Conservation (phyloP, 1,284 basidiomycete genomes). For the Grifola frondosa region DNA sequence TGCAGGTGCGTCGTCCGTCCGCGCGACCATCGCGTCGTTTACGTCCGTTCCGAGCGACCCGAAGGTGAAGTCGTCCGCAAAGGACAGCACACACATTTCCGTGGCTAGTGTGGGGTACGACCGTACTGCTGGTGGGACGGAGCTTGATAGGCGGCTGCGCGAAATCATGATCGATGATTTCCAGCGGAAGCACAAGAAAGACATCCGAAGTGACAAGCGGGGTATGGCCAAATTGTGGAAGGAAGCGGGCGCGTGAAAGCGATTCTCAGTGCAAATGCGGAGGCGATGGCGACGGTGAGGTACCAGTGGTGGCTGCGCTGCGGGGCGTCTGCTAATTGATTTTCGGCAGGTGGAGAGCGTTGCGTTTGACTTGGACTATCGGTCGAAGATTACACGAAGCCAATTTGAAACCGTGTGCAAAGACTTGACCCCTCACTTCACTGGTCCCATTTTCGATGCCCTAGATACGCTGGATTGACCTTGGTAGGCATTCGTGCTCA, state of each 20-base stretch:
- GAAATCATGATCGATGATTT: slow-evolving; percentile 83
- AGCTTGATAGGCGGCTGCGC: slow-evolving; percentile 81
- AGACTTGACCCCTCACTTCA: slow-evolving; percentile 64
- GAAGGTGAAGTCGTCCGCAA: slow-evolving; percentile 47
- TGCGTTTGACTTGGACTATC: slow-evolving; percentile 90
- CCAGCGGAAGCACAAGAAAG: slow-evolving; percentile 62
- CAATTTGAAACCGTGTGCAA: slow-evolving; percentile 75
- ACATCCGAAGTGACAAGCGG: slow-evolving; percentile 72
- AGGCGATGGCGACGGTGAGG: slow-evolving; percentile 70
- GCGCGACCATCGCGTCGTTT: slow-evolving; percentile 87
- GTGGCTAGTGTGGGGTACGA: slow-evolving; percentile 84
- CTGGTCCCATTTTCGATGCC: slow-evolving; percentile 78
- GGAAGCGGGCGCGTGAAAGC: slow-evolving; percentile 92
- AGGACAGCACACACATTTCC: slow-evolving; percentile 72
- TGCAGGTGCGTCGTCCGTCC: slow-evolving; percentile 85
- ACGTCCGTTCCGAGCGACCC: slow-evolving; percentile 47
- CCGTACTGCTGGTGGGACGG: slow-evolving; percentile 74
- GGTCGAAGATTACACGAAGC: slow-evolving; percentile 72
- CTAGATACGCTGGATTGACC: slow-evolving; percentile 67
- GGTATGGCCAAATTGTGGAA: slow-evolving; percentile 94
- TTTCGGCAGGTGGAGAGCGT: slow-evolving; percentile 78
- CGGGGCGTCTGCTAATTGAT: slow-evolving; percentile 5
- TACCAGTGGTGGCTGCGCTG: slow-evolving; percentile 4
- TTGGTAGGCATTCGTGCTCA: slow-evolving; percentile 40
- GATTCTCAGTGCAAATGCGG: slow-evolving; percentile 91